Base-by-base conservation (phyloP, 2,329 filamentous ascomycete genomes). In the Didymellaceae sp. region DNA sequence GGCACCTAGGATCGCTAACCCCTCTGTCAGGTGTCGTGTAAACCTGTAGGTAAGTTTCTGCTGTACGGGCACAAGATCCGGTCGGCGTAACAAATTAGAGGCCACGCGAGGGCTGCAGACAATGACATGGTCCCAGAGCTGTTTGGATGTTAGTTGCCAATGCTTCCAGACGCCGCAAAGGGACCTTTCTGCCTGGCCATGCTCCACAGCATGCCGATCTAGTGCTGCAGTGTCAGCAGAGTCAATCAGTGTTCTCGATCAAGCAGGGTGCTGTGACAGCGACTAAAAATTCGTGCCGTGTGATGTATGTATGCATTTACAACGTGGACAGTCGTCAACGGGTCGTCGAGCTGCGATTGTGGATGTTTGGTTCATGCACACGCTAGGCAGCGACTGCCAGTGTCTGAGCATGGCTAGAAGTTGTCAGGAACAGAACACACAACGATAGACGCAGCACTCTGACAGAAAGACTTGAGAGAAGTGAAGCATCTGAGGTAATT, bases 151-250 rank as follows among this genome's bases (percentile, higher is more conserved):
- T 26, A 16, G 38, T 58, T 26, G 35, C 52, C 54, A 55, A 52
- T 24, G 30, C 37, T 38, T 51, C 32, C 42, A 54, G 45, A 46
- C 52, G 53, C 52, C 37, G 54, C 48, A 52, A 57, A n/a, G 32
- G 38, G 46, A 50, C 44, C 49, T 30, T 60, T 56, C 58, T 62
- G 55, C 62, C 60, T 65, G 45, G 47, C 54, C 24, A 18, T 30
- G 40, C 55, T 58, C 60, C 57, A 60, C 49, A 32, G 42, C 45
- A 40, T 38, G 52, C 45, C 40, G 49, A 38, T 33, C 55, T 59
- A 59, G 55, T 54, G 38, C 55, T 65, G 60, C 57, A 63, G 43
- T 54, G 58, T 63, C 57, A 65, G 58, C 62, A 53, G 17, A 16
- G 33, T 33, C 37, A 51, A 52, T 54, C 42, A 54, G 42, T 54